Evolutionary conservation across 805 yeast species (phyloP).

Genomic region (Teunomyces panamensis): DNA sequence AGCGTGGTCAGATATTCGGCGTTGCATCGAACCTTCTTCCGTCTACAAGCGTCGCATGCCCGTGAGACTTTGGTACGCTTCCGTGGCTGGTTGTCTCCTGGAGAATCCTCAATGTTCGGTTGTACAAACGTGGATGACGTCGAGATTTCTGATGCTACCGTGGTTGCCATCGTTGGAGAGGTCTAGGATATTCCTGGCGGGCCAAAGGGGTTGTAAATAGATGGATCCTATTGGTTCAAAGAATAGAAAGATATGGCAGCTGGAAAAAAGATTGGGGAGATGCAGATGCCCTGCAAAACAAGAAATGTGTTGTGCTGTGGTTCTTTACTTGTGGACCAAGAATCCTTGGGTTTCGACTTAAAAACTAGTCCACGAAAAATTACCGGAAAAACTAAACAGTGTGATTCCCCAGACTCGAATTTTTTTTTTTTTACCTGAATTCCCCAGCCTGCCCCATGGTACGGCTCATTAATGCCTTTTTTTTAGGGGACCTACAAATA

Average conservation of each 20-base stretch:
- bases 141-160: neutral
- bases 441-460: constrained; percentile 1
- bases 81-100: constrained; percentile 30
- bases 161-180: neutral
- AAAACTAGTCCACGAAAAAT: neutral
- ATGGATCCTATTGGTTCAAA: neutral
- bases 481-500: neutral
- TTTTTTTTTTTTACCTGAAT: neutral
- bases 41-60: constrained; percentile 78
- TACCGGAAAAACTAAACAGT: neutral
- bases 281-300: neutral
- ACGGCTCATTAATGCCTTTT: neutral
- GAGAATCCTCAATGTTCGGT: neutral
- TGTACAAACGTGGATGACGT: neutral
- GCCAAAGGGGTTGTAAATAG: neutral
- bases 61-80: constrained; percentile 72
- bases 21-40: constrained; percentile 71
- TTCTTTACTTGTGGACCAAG: neutral
- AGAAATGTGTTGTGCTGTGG: neutral
- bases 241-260: neutral
- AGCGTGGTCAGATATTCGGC: constrained; percentile 49
- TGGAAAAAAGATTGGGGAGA: neutral
- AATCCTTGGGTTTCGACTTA: neutral
- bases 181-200: neutral
- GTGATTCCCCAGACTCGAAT: constrained; percentile 1